Evolutionary conservation across 225 moss, liverwort and hornwort genomes (phyloP), one percentile per base, ranked within the genome.

Genomic region (Sphagnum contortum): DNA sequence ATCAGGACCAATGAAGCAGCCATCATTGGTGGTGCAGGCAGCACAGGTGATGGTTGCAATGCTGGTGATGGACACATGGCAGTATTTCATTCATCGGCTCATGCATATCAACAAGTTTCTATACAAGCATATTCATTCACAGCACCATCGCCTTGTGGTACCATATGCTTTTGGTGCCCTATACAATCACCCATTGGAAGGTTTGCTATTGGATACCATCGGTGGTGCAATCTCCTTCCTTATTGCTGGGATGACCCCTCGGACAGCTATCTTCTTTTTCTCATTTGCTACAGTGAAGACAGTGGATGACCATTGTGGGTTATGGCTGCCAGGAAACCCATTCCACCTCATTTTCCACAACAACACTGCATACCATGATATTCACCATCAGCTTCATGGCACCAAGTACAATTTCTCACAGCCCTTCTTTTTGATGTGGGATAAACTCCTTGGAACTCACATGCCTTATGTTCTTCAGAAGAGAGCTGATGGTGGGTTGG

Each of bases 331-430:
- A 0, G 84, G 79, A 60, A 92, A 96, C 57, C 92, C 88, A 3
- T 90, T 96, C 13, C 92, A 92, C 44, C 66, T 77, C 57, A 45
- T 92, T 0, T 92, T 92, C 57, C 85, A 80, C 76, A 96, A 96
- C 76, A 96, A 96, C 76, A 85, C 92, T 8, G 92, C 96, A 8
- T 96, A 96, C 67, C 92, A 96, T 57, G 96, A 96, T 58, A 81
- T 96, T 50, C 92, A 96, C 73, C 96, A 96, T 63, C 92, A 96
- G 79, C 65, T 92, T 65, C 85, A 89, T 45, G 96, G 96, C 50
- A 92, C 88, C 57, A 96, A 96, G 74, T 96, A 80, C 64, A 96
- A 96, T 60, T 92, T 90, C 64, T 90, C 92, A 4, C 96, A 96
- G 80, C 96, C 96, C 3, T 96, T 96, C 56, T 96, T 96, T 55